Base-by-base conservation (phyloP, 805 yeast genomes). In the Geotrichum ghanense region DNA sequence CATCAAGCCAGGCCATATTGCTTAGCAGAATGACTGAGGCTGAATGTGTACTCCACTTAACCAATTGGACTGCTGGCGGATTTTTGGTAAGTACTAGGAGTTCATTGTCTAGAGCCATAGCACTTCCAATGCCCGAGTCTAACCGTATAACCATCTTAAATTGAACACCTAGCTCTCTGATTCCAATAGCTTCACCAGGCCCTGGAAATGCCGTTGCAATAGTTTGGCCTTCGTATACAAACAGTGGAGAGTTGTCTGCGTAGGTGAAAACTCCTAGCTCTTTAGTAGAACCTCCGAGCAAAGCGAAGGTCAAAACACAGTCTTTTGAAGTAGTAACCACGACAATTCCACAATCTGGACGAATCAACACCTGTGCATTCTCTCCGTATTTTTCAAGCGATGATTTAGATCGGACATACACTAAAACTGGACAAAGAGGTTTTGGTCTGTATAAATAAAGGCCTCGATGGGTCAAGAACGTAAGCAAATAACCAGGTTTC, bases 361-460 rank as follows among this genome's bases (percentile, higher is more conserved):
- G 63, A 27, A 71, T 58, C 37, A 57, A 56, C 6, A 76, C 56
- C 21, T 61, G 55, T 22, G 54, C 42, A 56, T 78, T 78, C 6
- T 53, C 48, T 1, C 84, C 84, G 60, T 71, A 72, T 19, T 61
- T 61, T 22, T 65, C 61, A 14, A 78, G 48, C 2, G 79, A 73
- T 19, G 65, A 63, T 20, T 55, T 54, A 0, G 73, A 61, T 46
- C 83, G 59, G 4, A 65, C 60, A 52, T 75, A 77, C 2, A 68
- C 67, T 7, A 74, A 70, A 3, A 77, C 60, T 1, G 79, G 77
- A 12, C 73, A 61, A 42, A 70, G 61, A 2, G 76, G 73, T 49
- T 61, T 48, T 21, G 51, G 62, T 47, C 71, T 67, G 56, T 60
- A 70, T 26, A 71, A 44, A 50, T 67, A 70, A 2, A 71, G 45